Base-by-base conservation (phyloP, 768 basidiomycete genomes). In the Kwoniella dendrophila region DNA sequence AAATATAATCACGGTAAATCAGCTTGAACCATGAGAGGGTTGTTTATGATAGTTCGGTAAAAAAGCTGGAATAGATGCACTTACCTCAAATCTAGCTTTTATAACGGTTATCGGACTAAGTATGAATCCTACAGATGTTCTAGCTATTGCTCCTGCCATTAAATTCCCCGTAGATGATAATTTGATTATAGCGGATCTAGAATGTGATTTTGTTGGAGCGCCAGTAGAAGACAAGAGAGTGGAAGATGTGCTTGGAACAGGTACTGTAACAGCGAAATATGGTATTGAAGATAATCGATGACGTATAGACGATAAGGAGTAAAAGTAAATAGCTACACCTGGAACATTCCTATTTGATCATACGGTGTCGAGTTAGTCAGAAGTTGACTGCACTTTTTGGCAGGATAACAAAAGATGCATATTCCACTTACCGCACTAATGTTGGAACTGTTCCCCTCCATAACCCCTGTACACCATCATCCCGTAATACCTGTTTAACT, bases 261-360 rank as follows among this genome's bases (percentile, higher is more conserved):
- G 48, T n/a, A 61, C 26, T 2, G 68, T 58, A 16, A 69, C 66
- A 24, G 87, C 80, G 75, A 95, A 94, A 79, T 87, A 85, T 0
- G 87, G 84, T 1, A 88, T 86, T 22, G 78, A 84, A 0, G 92
- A 86, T 83, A 97, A 86, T 38, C 85, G 64, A 5, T 85, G 82
- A n/a, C 94, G 87, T 40, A 94, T 82, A 66, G 91, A 87, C 18
- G 88, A 92, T 49, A 97, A 82, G 43, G 86, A 82, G 3, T 93
- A 91, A 82, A 96, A 89, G 81, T 97, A 97, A 50, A 93, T 78
- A 2, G 93, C 92, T 20, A 96, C 89, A 3, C 94, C 94, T 1
- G 94, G 94, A 3, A 96, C 86, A 73, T 95, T 96, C 59, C 93
- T 93, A 48, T 11, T 14, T 16, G 53, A 47, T 20, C 40, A 27